Base-by-base conservation (phyloP, 192 early-diverging fungal species). In the Paraglomus brasilianum region DNA sequence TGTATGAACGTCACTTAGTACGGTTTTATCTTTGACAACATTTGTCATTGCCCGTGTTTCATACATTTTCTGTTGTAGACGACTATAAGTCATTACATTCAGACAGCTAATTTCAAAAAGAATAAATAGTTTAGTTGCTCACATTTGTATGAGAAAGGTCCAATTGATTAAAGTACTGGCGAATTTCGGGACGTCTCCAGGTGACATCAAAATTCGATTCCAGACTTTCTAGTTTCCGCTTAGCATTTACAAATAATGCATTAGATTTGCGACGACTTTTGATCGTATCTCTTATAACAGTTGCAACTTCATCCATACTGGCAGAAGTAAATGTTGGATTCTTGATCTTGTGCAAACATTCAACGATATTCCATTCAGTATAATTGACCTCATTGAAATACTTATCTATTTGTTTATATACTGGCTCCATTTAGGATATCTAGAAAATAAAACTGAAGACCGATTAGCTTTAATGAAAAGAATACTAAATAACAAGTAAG, bases 111-210 rank as follows among this genome's bases (percentile, higher is more conserved):
- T n/a, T n/a, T n/a, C n/a, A n/a, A n/a, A n/a, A 1, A 14, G 21
- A 46, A 64, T 46, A 30, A 64, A 64, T 64, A 46, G 44, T 64
- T 64, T 64, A 48, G 48, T 48, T 21, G 14, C 61, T 64, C 48
- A 64, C 61, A 64, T 64, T 64, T 64, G 61, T 64, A 5, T 64
- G 61, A 64, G 61, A 64, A 64, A 64, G 61, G 48, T 64, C 61
- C 61, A 64, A 64, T 64, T 64, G 45, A 64, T 48, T 64, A 46
- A 64, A 64, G 45, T 64, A 64, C 61, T 64, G 45, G 45, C 45
- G 45, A 46, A 64, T 21, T 64, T 64, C 61, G 14, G 56, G 48
- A 64, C 48, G 45, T 46, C 2, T 64, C 61, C 61, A 64, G 48
- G 44, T 64, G 61, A 13, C 45, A 42, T 64, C 61, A 30, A 64